These are phyloP conservation scores for Phytophthora meadii DNA, from an alignment of 352 stramenopile species.

Conservation along the genomic window DNA sequence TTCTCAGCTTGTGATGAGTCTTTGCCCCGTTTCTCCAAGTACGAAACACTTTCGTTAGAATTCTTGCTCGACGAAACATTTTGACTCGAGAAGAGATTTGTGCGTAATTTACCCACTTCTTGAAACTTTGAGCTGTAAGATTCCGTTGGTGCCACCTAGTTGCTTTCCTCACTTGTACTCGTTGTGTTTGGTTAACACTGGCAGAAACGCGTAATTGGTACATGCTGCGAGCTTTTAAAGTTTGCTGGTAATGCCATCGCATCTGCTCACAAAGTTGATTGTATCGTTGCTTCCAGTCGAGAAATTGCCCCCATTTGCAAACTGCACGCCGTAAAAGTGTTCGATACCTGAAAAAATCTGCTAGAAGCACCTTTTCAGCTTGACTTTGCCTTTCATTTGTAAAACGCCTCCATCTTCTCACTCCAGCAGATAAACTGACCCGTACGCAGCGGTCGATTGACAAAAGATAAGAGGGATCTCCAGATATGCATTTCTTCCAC, in stretches of 20 bases:
- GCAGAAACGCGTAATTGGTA: conserved; percentile 6
- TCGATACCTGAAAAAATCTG: conserved; percentile 42
- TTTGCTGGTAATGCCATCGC: conserved; percentile 12
- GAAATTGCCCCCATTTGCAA: conserved; percentile 16
- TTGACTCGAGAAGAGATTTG: background rate
- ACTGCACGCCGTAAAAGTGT: conserved; percentile 12
- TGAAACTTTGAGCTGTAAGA: conserved; percentile 3
- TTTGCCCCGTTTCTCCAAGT: conserved; percentile 4
- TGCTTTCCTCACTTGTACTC: conserved; percentile 6
- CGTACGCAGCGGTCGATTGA: conserved; percentile 11
- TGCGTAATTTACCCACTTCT: conserved; percentile 7
- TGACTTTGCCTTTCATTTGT: conserved; percentile 1
- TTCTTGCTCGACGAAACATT: conserved; percentile 10
- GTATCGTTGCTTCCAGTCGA: conserved; percentile 9
- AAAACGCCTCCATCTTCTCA: conserved; percentile 34
- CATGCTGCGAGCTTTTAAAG: conserved; percentile 12
- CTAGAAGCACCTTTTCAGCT: conserved; percentile 26
- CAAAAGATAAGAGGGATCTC: conserved; percentile 16
- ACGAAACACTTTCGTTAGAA: conserved; percentile 2
- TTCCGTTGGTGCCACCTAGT: conserved; percentile 27
- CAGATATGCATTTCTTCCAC: conserved; percentile 26
- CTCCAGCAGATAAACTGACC: conserved; percentile 13
- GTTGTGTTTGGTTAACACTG: background rate
- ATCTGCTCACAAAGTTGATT: conserved; percentile 14
- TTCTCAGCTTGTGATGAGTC: background rate